These are phyloP conservation scores for Blastobotrys chiropterorum DNA, from an alignment of 805 yeast species.

Conservation along the genomic window DNA sequence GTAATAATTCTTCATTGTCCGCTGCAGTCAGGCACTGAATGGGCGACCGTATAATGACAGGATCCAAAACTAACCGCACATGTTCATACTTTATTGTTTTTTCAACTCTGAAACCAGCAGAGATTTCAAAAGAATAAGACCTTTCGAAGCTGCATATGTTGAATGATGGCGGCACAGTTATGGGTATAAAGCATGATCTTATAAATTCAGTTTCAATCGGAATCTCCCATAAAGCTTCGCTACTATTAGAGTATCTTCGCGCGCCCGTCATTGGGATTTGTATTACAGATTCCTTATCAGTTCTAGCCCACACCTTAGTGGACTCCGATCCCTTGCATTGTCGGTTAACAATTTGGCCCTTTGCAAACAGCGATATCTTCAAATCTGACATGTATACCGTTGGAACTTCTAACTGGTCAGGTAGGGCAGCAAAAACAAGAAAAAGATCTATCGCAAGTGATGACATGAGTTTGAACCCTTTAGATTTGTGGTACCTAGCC, in stretches of 20 bases:
- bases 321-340: slow-evolving; percentile 10
- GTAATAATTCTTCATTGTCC: neutral
- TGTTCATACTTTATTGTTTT: neutral
- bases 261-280: neutral
- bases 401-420: slow-evolving; percentile 19
- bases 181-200: slow-evolving; percentile 41
- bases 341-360: slow-evolving; percentile 20
- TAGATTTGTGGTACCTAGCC: slow-evolving; percentile 41
- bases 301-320: neutral
- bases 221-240: slow-evolving; percentile 10
- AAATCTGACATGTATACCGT: slow-evolving; percentile 36
- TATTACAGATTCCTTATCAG: neutral
- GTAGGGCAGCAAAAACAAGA: slow-evolving; percentile 14
- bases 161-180: slow-evolving; percentile 47
- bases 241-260: neutral
- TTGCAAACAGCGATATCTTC: slow-evolving; percentile 28
- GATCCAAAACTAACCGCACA: neutral
- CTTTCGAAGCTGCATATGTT: slow-evolving; percentile 50
- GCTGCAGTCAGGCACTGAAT: neutral
- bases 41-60: neutral
- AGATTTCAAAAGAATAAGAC: slow-evolving; percentile 35
- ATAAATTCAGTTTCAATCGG: slow-evolving; percentile 23
- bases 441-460: slow-evolving; percentile 22
- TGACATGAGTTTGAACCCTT: slow-evolving; percentile 39
- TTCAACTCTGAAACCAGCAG: slow-evolving; percentile 25